phyloP scores from a whole-genome alignment of 139 green algal genomes.

The Protoeuglena noctilucae region DNA sequence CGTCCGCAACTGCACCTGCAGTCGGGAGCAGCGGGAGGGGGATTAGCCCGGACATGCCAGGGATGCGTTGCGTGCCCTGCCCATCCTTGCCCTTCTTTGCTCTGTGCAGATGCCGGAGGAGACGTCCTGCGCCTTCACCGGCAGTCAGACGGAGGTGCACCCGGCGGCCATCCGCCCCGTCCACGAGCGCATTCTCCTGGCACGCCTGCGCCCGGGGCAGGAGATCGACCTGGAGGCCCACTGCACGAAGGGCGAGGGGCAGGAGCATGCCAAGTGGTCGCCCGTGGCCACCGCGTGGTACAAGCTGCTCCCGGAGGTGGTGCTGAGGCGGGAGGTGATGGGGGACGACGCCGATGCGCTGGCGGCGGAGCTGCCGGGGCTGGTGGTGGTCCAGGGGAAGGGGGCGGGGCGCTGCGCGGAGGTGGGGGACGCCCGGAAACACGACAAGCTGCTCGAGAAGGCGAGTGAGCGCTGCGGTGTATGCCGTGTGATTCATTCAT shows the following conservation, averaged over 20 bases:
- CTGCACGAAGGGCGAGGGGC: conserved; percentile 67
- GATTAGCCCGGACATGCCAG: no score
- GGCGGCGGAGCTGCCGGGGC: conserved; percentile 23
- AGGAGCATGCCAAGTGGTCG: conserved; percentile 94
- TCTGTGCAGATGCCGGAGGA: conserved; percentile 75
- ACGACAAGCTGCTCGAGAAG: conserved; percentile 45
- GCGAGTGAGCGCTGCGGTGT: no score
- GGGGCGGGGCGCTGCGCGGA: conserved; percentile 8
- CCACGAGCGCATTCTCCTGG: conserved; percentile 79
- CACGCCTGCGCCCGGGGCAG: conserved; percentile 67
- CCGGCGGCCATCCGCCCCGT: conserved; percentile 20
- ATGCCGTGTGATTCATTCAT: conserved; percentile 15
- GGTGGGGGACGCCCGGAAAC: conserved; percentile 13
- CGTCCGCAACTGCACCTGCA: no score
- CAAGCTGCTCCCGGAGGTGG: conserved; percentile 65
- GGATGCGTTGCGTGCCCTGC: no score
- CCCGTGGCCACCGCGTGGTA: conserved; percentile 93
- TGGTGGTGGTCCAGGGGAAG: conserved; percentile 28
- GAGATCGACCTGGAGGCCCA: conserved; percentile 82
- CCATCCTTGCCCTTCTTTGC: no score
- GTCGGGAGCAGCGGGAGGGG: no score
- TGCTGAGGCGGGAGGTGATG: conserved; percentile 16
- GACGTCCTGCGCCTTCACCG: conserved; percentile 47
- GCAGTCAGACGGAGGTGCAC: conserved; percentile 30
- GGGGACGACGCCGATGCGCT: conserved; percentile 38